These are phyloP conservation scores for Sarocladium strictum DNA, from an alignment of 2,329 filamentous ascomycete species.

Conservation along the genomic window DNA sequence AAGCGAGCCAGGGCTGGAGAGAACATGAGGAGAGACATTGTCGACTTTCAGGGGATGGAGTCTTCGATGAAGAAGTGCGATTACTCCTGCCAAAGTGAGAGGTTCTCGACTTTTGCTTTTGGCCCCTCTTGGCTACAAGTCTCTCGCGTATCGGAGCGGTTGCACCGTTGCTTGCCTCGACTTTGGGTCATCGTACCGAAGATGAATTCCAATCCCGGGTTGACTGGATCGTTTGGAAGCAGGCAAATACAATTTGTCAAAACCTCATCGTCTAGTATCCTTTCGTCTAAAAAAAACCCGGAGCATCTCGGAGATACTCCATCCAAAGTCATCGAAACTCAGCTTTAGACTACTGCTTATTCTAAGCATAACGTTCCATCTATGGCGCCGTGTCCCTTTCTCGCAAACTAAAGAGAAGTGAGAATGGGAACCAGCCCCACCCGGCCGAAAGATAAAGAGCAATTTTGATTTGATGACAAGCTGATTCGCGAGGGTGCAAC, in stretches of 20 bases:
- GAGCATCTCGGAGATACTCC: neutral
- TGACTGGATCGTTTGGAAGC: too few species aligned
- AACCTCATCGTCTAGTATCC: too few species aligned
- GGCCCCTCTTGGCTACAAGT: neutral
- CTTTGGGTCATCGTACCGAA: too few species aligned
- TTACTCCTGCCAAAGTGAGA: too few species aligned
- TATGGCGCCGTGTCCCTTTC: too few species aligned
- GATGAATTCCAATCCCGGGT: too few species aligned
- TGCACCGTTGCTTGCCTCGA: too few species aligned
- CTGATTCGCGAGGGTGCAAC: neutral
- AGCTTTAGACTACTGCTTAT: neutral
- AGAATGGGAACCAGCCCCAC: neutral
- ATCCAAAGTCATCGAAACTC: neutral
- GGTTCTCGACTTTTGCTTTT: neutral
- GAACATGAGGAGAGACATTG: neutral
- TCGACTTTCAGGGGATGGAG: neutral
- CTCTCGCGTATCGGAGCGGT: neutral
- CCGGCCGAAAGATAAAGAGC: neutral
- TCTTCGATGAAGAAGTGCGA: too few species aligned
- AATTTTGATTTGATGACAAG: slow-evolving; percentile 4
- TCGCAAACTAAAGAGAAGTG: too few species aligned
- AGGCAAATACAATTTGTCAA: too few species aligned
- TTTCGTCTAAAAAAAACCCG: too few species aligned
- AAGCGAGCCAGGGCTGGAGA: neutral
- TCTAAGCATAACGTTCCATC: too few species aligned